Evolutionary conservation across 805 yeast species (phyloP), one percentile per base, ranked within the genome.

Genomic region (Wickerhamiella bombiphila): DNA sequence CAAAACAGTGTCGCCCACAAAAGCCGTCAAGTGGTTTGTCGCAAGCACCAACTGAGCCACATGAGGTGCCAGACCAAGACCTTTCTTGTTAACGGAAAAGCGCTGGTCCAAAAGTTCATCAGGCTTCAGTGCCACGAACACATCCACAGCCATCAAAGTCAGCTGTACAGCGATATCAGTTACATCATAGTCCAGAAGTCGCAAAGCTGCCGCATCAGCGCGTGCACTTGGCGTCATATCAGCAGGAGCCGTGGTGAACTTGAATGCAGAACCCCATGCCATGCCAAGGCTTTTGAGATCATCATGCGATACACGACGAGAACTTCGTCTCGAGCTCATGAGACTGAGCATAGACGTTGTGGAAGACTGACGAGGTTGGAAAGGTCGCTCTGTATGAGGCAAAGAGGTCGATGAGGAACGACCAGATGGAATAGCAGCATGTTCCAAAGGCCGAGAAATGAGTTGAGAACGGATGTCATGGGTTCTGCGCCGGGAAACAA

Each of bases 1-100:
- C 24, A 59, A 39, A 34, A 59, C 49, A 3, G 59, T 49, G 34
- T 56, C 59, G 9, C 60, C 58, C 5, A 59, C 60, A 45, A 56
- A 55, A 7, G 63, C 55, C 13, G 57, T 44, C 26, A 59, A 39
- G 35, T 57, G 56, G 49, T 59, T 59, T 16, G 60, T 43, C 34
- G 45, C 40, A 20, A 40, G 35, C 0, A 57, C 47, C 38, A 58
- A 47, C 34, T 48, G 45, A 2, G 42, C 52, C 3, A 59, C 55
- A 37, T 56, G 42, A 5, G 58, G 61, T 4, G 61, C 49, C 11
- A 48, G 47, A 5, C 58, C 57, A 14, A 54, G 42, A 13, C 40
- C 22, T 9, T 58, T 44, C 35, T 56, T 53, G 34, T 48, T 38
- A 24, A 45, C 36, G 18, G 57, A 37, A 41, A 56, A 59, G 34